Percentiles rank a stretch among this genome's conserved stretches.
Evolutionary conservation across 768 basidiomycete species (phyloP).

Genomic region (Nidularia pulvinata): DNA sequence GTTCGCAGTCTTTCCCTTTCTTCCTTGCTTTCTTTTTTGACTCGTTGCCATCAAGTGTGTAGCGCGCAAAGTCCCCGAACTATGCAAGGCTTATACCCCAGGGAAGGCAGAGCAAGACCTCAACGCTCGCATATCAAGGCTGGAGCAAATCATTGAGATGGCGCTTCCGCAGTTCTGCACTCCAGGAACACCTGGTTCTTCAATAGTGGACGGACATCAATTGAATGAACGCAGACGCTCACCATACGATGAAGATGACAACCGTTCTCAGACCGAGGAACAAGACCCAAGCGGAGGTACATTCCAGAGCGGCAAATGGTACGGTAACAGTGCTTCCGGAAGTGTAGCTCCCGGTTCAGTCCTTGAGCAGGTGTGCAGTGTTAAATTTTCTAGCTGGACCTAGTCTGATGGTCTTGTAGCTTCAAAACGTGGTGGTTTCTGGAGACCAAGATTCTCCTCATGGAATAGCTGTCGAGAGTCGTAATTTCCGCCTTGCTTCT

Average conservation of each 20-base stretch:
- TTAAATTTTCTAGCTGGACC: not conserved
- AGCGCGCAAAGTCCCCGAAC: constrained; percentile 83
- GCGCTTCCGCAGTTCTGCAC: constrained; percentile 77
- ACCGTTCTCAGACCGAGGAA: constrained; percentile 72
- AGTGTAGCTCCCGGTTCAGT: constrained; percentile 80
- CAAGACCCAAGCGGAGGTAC: constrained; percentile 76
- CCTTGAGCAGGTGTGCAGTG: constrained; percentile 64
- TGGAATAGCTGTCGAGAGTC: not conserved
- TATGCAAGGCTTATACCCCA: constrained; percentile 88
- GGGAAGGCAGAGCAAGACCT: constrained; percentile 87
- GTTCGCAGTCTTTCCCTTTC: constrained; percentile 33
- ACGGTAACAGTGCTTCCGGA: constrained; percentile 81
- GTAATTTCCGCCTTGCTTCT: constrained; percentile 5
- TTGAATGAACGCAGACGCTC: constrained; percentile 40
- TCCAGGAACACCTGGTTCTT: constrained; percentile 32
- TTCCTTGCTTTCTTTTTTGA: too few relatives aligned
- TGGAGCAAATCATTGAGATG: constrained; percentile 81
- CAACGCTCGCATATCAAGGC: constrained; percentile 65
- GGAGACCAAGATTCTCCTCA: not conserved
- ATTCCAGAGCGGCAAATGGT: constrained; percentile 87
- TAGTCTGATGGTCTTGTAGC: constrained; percentile 6
- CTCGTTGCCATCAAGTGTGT: constrained; percentile 49
- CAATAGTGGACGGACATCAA: constrained; percentile 19
- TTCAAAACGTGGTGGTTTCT: constrained; percentile 20
- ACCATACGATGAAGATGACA: constrained; percentile 63